Percentiles rank a stretch among this genome's conserved stretches.
These are phyloP conservation scores for Botryotinia calthae DNA, from an alignment of 2,329 filamentous ascomycete species.

Conservation along the genomic window DNA sequence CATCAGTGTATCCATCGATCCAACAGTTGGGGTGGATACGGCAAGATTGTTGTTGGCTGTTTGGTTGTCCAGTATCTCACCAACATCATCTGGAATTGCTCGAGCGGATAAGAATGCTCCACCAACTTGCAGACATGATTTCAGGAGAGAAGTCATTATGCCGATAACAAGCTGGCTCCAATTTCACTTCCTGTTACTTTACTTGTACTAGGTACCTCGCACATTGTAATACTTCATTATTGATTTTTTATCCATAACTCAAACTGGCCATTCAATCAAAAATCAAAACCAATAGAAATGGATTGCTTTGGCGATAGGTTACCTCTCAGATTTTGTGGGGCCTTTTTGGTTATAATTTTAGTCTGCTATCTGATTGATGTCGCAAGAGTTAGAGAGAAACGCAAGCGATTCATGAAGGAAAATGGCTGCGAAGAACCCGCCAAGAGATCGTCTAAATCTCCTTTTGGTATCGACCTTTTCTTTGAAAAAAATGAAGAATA, in stretches of 20 bases:
- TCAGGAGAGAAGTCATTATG: not conserved
- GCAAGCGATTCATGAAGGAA: not conserved
- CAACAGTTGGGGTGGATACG: not conserved
- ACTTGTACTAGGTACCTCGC: not conserved
- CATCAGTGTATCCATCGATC: not conserved
- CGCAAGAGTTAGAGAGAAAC: not conserved
- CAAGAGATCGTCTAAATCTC: constrained; percentile 50
- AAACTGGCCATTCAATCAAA: not conserved
- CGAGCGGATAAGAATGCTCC: not conserved
- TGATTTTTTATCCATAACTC: not conserved
- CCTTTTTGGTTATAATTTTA: not conserved
- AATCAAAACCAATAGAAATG: not conserved
- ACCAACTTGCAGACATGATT: not conserved
- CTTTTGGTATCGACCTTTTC: constrained; percentile 49
- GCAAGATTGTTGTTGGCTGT: not conserved
- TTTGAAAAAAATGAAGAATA: constrained; percentile 40
- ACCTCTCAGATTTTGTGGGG: not conserved
- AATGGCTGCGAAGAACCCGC: constrained; percentile 48
- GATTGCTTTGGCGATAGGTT: not conserved
- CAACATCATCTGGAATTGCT: not conserved
- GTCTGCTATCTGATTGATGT: not conserved
- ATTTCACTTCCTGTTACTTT: not conserved
- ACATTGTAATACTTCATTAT: not conserved
- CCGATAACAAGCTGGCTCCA: not conserved
- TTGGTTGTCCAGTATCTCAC: not conserved